Base-by-base conservation (phyloP, 75 land plant genomes). In the Pinus taeda region DNA sequence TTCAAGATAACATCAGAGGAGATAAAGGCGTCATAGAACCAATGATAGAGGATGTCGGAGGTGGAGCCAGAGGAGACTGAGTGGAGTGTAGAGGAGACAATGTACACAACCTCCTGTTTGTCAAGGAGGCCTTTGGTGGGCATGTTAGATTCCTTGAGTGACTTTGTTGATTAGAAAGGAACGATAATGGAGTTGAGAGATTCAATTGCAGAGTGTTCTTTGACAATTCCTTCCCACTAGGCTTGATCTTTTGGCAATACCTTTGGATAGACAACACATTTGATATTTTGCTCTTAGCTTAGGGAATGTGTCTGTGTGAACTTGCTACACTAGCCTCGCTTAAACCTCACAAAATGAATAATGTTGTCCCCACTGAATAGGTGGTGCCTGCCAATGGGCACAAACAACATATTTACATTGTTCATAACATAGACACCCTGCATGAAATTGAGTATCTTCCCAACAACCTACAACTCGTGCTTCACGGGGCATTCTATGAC, bases 21-120 rank as follows among this genome's bases (percentile, higher is more conserved):
- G 24, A 82, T 91, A 78, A 81, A 91, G 6, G 99, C 91, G 11
- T 97, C 99, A 79, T 93, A 97, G 61, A 97, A 86, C 99, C 98
- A 97, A 14, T 86, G 98, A 75, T 98, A 95, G 74, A 97, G 90
- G 39, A 86, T 83, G 59, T 97, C 98, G 64, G 86, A 81, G 77
- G 93, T 91, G 71, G 91, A 88, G 15, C 99, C 99, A n/a, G 99
- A 87, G 30, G 65, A 12, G 36, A 94, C 79, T 36, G 83, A 14
- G 62, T 85, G 75, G 62, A 93, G 85, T 57, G 81, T 73, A 76
- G 85, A 36, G 75, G 89, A 82, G 66, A 93, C 17, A 59, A 83
- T 81, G 56, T 75, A 21, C 67, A 88, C 92, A 33, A 90, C 92
- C 37, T 67, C 79, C 57, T 74, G 80, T 60, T 88, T 87, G 22